Percentiles rank a stretch among this genome's conserved stretches.
These are phyloP conservation scores for Suillus lakei DNA, from an alignment of 768 basidiomycete species.

Conservation along the genomic window DNA sequence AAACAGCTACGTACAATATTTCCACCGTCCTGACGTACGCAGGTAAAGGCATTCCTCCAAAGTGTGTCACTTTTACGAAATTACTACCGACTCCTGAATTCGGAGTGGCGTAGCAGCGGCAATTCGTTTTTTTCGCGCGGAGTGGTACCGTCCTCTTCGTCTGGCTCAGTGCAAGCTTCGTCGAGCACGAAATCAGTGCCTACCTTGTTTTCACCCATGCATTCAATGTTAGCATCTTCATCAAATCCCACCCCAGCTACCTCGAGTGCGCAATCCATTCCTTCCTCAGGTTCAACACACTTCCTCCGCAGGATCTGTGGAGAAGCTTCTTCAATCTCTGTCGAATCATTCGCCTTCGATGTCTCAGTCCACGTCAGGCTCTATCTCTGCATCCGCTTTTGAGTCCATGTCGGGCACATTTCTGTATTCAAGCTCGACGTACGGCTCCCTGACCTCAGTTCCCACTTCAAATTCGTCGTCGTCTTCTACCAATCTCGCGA, in stretches of 20 bases:
- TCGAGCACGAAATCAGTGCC: neutral
- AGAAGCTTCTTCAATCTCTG: neutral
- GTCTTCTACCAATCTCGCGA: too few relatives aligned
- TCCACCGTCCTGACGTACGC: neutral
- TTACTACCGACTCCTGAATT: neutral
- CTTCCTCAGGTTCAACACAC: neutral
- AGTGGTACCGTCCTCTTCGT: neutral
- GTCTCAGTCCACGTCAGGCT: neutral
- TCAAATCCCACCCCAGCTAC: neutral
- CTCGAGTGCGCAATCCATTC: neutral
- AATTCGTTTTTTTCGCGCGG: neutral
- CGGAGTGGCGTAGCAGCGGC: neutral
- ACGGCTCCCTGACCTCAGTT: too few relatives aligned
- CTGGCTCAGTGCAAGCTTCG: neutral
- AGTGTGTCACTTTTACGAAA: neutral
- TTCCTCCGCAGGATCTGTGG: neutral
- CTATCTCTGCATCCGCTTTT: slow-evolving; percentile 20
- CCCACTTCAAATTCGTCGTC: too few relatives aligned
- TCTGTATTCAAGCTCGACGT: too few relatives aligned
- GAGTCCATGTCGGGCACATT: slow-evolving; percentile 18
- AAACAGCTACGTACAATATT: neutral
- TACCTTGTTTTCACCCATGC: neutral
- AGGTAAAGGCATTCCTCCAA: neutral
- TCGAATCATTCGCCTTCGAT: neutral
- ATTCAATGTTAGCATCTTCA: neutral